Percentiles rank a stretch among this genome's conserved stretches.
phyloP scores from a whole-genome alignment of 2,329 filamentous ascomycete species.

The Aspergillus clavatus region DNA sequence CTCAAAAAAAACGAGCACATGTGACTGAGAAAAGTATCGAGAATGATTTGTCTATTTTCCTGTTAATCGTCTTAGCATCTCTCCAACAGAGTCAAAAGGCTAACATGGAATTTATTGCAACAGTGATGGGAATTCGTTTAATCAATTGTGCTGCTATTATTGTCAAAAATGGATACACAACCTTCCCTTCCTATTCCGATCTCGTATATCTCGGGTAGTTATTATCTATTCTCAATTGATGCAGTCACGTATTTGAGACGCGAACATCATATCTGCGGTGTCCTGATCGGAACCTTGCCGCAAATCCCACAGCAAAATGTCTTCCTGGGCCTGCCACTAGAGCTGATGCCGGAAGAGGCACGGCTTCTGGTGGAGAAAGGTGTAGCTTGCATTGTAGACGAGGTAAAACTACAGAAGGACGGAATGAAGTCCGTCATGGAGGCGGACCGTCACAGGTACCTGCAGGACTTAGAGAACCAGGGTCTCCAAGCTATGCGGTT shows the following conservation, averaged over 20 bases:
- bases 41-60: conserved; percentile 26
- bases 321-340: conserved; percentile 81
- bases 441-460: conserved; percentile 58
- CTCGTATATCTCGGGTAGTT: conserved; percentile 72
- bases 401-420: conserved; percentile 63
- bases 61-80: conserved; percentile 5
- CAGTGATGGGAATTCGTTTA: conserved; percentile 7
- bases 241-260: conserved; percentile 73
- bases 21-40: conserved; percentile 44
- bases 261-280: conserved; percentile 76
- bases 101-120: conserved; percentile 19
- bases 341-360: conserved; percentile 88
- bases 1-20: conserved; percentile 33
- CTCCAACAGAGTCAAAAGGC: conserved; percentile 13
- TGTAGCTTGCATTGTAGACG: conserved; percentile 75
- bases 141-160: conserved; percentile 1
- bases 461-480: conserved; percentile 53
- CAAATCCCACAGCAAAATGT: conserved; percentile 93
- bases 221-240: conserved; percentile 84
- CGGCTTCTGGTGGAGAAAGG: conserved; percentile 71
- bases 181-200: conserved; percentile 65
- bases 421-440: conserved; percentile 57
- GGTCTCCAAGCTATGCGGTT: conserved; percentile 47
- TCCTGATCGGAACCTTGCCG: conserved; percentile 80
- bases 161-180: conserved; percentile 29